Percentiles rank a stretch among this genome's conserved stretches.
phyloP scores from a whole-genome alignment of 495 filamentous ascomycete species.

The Saxophila tyrrhenica region DNA sequence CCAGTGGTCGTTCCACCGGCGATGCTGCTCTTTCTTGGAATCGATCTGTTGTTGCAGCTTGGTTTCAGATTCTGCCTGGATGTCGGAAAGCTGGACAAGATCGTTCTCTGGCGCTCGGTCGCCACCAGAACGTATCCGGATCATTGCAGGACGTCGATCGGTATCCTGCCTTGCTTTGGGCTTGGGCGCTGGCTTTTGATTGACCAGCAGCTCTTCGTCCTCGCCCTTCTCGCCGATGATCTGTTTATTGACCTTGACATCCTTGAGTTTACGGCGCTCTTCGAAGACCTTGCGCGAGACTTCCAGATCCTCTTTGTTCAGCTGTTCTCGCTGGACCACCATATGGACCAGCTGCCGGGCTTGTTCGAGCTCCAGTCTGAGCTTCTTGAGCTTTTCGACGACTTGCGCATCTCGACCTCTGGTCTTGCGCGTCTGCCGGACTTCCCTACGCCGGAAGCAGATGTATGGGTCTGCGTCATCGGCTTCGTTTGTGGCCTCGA shows the following conservation, averaged over 20 bases:
- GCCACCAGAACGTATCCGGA: slow-evolving; percentile 55
- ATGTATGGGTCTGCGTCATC: slow-evolving; percentile 96
- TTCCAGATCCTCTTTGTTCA: slow-evolving; percentile 63
- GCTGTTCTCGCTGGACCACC: slow-evolving; percentile 64
- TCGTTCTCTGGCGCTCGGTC: slow-evolving; percentile 63
- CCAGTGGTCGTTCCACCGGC: slow-evolving; percentile 75
- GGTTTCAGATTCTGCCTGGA: slow-evolving; percentile 71
- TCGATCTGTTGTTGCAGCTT: slow-evolving; percentile 67
- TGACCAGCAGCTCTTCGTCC: slow-evolving; percentile 82
- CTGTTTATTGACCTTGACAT: slow-evolving; percentile 52
- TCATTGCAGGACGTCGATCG: slow-evolving; percentile 22
- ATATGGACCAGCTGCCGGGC: slow-evolving; percentile 67
- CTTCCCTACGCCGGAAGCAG: slow-evolving; percentile 93
- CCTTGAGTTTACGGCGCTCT: slow-evolving; percentile 65
- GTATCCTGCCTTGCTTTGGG: slow-evolving; percentile 41
- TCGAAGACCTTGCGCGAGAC: slow-evolving; percentile 68
- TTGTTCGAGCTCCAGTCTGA: slow-evolving; percentile 86
- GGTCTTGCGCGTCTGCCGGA: slow-evolving; percentile 88
- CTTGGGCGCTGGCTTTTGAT: slow-evolving; percentile 51
- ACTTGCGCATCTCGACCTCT: slow-evolving; percentile 86
- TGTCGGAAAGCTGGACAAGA: slow-evolving; percentile 61
- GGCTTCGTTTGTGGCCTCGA: slow-evolving; percentile 82
- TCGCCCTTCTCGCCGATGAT: slow-evolving; percentile 81
- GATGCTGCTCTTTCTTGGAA: slow-evolving; percentile 66
- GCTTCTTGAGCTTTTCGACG: slow-evolving; percentile 81